Conservation (phyloP, 768 basidiomycete species). For the Pleurotus salmoneostramineus region DNA sequence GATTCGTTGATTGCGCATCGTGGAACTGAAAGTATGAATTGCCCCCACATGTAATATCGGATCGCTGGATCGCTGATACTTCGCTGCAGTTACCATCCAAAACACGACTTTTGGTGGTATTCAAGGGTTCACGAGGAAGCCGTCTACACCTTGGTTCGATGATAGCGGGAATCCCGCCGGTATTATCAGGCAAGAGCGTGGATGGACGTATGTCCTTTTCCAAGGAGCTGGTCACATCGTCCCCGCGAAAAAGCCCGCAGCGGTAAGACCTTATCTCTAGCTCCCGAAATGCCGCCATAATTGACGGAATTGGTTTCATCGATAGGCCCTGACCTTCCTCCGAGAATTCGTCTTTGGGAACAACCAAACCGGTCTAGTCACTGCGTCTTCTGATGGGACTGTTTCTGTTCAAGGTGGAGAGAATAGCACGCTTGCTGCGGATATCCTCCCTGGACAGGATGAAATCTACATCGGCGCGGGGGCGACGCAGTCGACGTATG, state of each 20-base stretch:
- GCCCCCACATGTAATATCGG: neutral
- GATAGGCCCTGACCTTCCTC: conserved; percentile 55
- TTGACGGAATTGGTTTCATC: neutral
- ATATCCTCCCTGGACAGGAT: conserved; percentile 48
- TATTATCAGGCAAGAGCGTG: conserved; percentile 71
- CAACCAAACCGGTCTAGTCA: conserved; percentile 57
- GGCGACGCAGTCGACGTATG: conserved; percentile 46
- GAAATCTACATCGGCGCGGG: conserved; percentile 54
- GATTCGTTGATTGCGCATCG: conserved; percentile 62
- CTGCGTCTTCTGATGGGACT: conserved; percentile 21
- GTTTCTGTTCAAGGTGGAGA: conserved; percentile 44
- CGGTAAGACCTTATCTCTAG: conserved; percentile 23
- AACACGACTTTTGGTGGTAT: conserved; percentile 80
- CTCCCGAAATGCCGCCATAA: neutral
- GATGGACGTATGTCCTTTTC: conserved; percentile 52
- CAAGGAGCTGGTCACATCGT: conserved; percentile 40
- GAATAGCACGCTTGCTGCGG: conserved; percentile 35
- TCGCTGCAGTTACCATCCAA: conserved; percentile 44
- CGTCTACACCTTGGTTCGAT: conserved; percentile 65
- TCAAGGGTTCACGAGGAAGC: conserved; percentile 67
- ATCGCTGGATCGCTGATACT: neutral
- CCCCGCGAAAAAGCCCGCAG: conserved; percentile 26
- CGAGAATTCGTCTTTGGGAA: conserved; percentile 67
- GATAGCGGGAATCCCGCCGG: conserved; percentile 59
- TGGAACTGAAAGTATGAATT: conserved; percentile 52